These are phyloP conservation scores for Lactarius sanguifluus DNA, from an alignment of 768 basidiomycete species.

Conservation along the genomic window DNA sequence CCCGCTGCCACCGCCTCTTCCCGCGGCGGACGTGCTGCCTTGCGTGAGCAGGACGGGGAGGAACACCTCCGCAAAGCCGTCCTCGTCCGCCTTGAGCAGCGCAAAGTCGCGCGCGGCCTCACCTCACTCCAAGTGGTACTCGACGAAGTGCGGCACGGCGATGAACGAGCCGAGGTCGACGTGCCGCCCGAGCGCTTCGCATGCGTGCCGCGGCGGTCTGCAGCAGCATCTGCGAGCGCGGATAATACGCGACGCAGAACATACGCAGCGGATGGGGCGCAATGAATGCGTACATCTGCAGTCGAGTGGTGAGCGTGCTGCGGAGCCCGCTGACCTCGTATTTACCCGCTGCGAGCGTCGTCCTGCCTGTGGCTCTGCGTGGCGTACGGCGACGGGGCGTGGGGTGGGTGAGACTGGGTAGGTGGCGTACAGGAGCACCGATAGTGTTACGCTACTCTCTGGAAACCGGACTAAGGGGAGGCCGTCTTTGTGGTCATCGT, in stretches of 20 bases:
- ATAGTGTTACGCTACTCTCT: not conserved
- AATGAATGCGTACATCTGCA: constrained; percentile 9
- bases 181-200: constrained; percentile 11
- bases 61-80: constrained; percentile 13
- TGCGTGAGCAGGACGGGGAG: not conserved
- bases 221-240: constrained; percentile 3
- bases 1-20: not conserved
- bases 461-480: constrained; percentile 9
- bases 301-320: not conserved
- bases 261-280: constrained; percentile 7
- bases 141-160: constrained; percentile 11
- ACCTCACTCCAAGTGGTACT: constrained; percentile 8
- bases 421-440: constrained; percentile 10
- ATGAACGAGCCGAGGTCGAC: constrained; percentile 16
- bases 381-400: not conserved
- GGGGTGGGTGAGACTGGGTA: constrained; percentile 7
- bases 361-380: not conserved
- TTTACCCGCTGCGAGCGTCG: constrained; percentile 6
- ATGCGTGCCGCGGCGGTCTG: constrained; percentile 5
- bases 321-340: constrained; percentile 7
- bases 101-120: not conserved
- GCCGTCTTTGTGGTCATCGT: constrained; percentile 9
- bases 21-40: not conserved
- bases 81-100: constrained; percentile 5
- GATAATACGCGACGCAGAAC: constrained; percentile 9